Evolutionary conservation across 306 rosid species (phyloP).

Genomic region (Coriaria nepalensis): DNA sequence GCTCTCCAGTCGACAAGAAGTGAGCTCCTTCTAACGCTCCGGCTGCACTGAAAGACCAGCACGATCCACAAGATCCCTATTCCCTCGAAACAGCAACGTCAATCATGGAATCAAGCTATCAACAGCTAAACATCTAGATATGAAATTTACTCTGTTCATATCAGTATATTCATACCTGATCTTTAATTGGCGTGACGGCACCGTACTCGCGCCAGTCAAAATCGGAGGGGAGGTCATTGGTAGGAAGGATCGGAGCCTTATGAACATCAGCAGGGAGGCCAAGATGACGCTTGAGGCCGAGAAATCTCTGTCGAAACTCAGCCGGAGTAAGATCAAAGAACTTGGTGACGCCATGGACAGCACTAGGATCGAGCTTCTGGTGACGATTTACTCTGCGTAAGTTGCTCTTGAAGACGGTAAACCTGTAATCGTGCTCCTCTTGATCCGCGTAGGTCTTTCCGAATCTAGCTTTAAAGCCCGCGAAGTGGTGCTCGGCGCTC

Average conservation of each 20-base stretch:
- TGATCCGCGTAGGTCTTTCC: slow-evolving; percentile 40
- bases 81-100: slow-evolving; percentile 3
- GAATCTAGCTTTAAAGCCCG: slow-evolving; percentile 50
- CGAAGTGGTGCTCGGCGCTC: slow-evolving; percentile 59
- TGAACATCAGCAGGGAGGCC: slow-evolving; percentile 53
- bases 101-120: neutral
- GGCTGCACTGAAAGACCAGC: slow-evolving; percentile 85
- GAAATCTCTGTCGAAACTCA: slow-evolving; percentile 54
- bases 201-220: slow-evolving; percentile 96
- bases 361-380: slow-evolving; percentile 71
- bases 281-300: slow-evolving; percentile 55
- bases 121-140: neutral
- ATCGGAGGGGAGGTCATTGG: slow-evolving; percentile 49
- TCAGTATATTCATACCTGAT: slow-evolving; percentile 34
- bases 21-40: slow-evolving; percentile 96
- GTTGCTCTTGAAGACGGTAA: slow-evolving; percentile 59
- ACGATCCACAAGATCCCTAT: slow-evolving; percentile 88
- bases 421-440: slow-evolving; percentile 74
- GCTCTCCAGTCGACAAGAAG: slow-evolving; percentile 54
- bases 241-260: slow-evolving; percentile 79
- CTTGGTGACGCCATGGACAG: slow-evolving; percentile 75
- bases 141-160: too few species aligned
- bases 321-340: slow-evolving; percentile 76
- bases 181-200: slow-evolving; percentile 64
- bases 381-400: slow-evolving; percentile 56